These are phyloP conservation scores for Lepidium campestre DNA, from an alignment of 441 rosid genomes.

Conservation along the genomic window DNA sequence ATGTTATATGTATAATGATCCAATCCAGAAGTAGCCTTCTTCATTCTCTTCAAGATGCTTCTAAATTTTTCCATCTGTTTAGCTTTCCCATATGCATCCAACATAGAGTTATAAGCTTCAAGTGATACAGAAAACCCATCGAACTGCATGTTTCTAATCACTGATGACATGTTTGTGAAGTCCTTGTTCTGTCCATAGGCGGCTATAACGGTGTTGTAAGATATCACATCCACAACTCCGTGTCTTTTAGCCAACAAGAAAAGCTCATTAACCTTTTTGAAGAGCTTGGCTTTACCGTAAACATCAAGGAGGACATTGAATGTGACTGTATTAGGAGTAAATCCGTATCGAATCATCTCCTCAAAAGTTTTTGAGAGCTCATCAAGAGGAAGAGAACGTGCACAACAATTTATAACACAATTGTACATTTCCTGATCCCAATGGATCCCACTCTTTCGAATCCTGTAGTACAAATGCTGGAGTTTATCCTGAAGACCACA, in stretches of 20 bases:
- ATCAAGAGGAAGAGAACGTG: conserved; percentile 68
- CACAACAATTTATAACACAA: conserved; percentile 82
- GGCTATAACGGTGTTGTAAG: conserved; percentile 79
- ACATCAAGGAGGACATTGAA: conserved; percentile 74
- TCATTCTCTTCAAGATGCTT: conserved; percentile 64
- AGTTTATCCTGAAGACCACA: conserved; percentile 55
- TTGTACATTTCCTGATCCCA: conserved; percentile 91
- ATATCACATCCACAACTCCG: conserved; percentile 69
- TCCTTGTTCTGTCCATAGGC: conserved; percentile 63
- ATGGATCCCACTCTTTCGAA: conserved; percentile 47
- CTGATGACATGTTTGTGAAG: conserved; percentile 53
- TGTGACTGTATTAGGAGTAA: conserved; percentile 60
- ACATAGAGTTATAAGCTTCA: conserved; percentile 78
- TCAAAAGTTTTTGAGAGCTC: conserved; percentile 72
- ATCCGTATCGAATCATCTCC: conserved; percentile 64
- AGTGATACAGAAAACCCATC: conserved; percentile 86
- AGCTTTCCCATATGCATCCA: conserved; percentile 83
- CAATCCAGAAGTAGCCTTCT: conserved; percentile 41
- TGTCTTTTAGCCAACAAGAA: conserved; percentile 56
- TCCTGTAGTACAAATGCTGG: conserved; percentile 43
- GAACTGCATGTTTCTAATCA: conserved; percentile 66
- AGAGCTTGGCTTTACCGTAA: conserved; percentile 77
- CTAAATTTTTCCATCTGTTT: conserved; percentile 70
- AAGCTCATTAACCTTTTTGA: conserved; percentile 53
- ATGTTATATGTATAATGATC: conserved; percentile 77